Evolutionary conservation across 805 yeast genomes (phyloP).

Genomic region (Saturnispora ahearnii): DNA sequence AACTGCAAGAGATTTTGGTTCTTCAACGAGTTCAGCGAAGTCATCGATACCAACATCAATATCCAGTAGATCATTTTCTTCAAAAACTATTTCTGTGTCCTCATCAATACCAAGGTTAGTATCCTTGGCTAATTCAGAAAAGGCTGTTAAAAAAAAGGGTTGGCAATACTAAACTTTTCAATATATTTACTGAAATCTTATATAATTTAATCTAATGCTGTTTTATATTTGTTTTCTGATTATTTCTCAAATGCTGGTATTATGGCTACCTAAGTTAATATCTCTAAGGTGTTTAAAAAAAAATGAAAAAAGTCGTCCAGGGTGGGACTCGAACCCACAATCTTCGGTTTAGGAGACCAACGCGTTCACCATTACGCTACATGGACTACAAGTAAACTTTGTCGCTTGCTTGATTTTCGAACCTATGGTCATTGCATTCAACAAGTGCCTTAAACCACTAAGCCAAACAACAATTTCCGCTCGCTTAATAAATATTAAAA

Average conservation of each 20-base stretch:
- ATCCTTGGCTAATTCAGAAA: slow-evolving; percentile 8
- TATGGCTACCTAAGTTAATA: neutral
- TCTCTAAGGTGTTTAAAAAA: no score
- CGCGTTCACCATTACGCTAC: slow-evolving; percentile 19
- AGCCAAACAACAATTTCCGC: neutral
- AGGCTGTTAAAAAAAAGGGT: neutral
- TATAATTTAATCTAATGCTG: neutral
- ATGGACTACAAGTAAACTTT: slow-evolving; percentile 7
- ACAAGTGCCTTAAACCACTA: neutral
- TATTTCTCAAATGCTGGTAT: no score
- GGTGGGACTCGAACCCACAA: slow-evolving; percentile 18
- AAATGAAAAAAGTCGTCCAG: slow-evolving; percentile 5
- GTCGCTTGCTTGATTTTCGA: neutral
- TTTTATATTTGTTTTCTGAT: neutral
- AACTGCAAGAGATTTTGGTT: slow-evolving; percentile 1
- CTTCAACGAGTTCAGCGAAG: neutral
- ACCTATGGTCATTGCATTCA: neutral
- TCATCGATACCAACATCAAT: slow-evolving; percentile 1
- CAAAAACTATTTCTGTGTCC: slow-evolving; percentile 1
- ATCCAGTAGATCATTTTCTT: slow-evolving; percentile 1
- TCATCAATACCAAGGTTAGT: slow-evolving; percentile 13
- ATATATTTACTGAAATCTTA: neutral
- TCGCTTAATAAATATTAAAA: no score
- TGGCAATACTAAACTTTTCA: slow-evolving; percentile 1
- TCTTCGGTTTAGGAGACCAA: slow-evolving; percentile 19